Base-by-base conservation (phyloP, 148 eudicot species). In the Rhododendron vialii region DNA sequence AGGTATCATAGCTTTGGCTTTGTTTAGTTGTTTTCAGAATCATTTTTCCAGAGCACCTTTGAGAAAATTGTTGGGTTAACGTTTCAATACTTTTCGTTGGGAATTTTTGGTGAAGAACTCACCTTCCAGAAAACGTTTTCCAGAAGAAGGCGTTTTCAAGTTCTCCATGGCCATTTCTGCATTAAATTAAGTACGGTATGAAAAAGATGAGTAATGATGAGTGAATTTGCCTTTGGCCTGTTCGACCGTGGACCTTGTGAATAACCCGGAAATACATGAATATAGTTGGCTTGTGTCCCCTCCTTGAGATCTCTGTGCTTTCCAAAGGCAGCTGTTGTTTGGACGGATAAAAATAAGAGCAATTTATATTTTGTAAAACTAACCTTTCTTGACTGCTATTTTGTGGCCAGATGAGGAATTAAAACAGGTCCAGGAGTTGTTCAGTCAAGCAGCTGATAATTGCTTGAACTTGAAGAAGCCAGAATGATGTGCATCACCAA, bases 381-480 rank as follows among this genome's bases (percentile, higher is more conserved):
- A 11, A 80, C 50, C 48, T 57, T 41, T 71, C 43, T 43, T 50
- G 43, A 14, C 30, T 73, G 53, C 51, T 6, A 38, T 50, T 77
- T 30, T 55, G 47, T 61, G 67, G 43, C 78, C 92, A 96, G 99
- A 97, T 80, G 94, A 92, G 91, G 99, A 97, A 81, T 86, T 97
- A 77, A 94, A 93, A 90, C 95, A 93, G 88, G 99, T 97, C 35
- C 98, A 95, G 92, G 98, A 93, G 81, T 82, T 93, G 89, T 93
- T 91, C 87, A 87, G 91, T 90, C 90, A 93, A 90, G 95, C 95
- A 51, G 84, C 92, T 13, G 94, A 93, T 76, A 93, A 90, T 41
- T 91, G 94, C 90, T 90, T 97, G 86, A 97, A 97, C 91, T 89
- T 95, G 92, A 94, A 93, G 92, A 97, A 90, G 88, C 98, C 98